phyloP scores from a whole-genome alignment of 129 eudicot species.

The Flaveria ramosissima region DNA sequence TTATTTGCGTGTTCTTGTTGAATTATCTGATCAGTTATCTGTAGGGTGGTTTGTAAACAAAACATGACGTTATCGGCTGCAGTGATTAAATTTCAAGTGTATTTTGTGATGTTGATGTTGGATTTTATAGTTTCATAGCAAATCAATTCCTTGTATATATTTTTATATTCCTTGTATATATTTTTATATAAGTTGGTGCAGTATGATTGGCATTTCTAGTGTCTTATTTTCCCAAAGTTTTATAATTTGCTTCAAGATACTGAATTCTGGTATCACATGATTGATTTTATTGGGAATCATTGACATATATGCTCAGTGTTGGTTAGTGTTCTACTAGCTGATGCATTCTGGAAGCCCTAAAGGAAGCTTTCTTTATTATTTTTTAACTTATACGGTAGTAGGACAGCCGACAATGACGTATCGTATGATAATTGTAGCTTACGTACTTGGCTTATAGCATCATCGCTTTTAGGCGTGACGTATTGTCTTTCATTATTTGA shows the following conservation, averaged over 20 bases:
- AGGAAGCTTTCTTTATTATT: background rate
- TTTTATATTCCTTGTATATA: background rate
- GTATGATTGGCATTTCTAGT: background rate
- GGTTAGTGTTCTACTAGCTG: background rate
- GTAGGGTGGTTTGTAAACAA: background rate
- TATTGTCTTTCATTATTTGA: background rate
- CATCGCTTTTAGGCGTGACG: background rate
- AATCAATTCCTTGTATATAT: background rate
- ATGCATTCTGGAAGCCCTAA: conserved; percentile 5
- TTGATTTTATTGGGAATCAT: conserved; percentile 12
- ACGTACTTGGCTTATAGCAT: background rate
- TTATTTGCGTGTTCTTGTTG: background rate
- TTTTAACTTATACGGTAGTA: background rate
- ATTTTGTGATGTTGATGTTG: background rate
- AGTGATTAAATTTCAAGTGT: background rate
- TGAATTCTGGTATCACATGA: conserved; percentile 6
- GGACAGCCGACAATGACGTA: conserved; percentile 6
- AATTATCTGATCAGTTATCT: background rate
- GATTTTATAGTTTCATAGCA: conserved; percentile 5
- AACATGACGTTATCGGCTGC: background rate
- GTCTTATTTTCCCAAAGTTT: background rate
- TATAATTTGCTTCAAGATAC: background rate
- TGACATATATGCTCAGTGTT: conserved; percentile 3
- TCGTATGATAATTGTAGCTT: background rate
- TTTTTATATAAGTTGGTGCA: background rate